Evolutionary conservation across 345 rosid species (phyloP).

Genomic region (Salix suchowensis): DNA sequence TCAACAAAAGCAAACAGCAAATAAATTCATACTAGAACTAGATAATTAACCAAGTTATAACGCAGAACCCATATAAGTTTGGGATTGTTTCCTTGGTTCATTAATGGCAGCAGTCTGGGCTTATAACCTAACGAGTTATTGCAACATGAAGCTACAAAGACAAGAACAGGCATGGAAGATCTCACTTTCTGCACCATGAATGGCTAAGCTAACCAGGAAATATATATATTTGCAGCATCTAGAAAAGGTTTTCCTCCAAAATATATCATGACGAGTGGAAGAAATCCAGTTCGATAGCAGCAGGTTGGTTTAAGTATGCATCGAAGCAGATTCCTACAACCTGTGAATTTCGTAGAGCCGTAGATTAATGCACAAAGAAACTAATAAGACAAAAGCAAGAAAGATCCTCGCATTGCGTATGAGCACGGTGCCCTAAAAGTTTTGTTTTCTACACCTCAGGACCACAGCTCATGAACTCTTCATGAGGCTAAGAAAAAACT

Average conservation of each 20-base stretch:
- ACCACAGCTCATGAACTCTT: background rate
- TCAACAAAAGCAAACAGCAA: background rate
- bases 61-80: background rate
- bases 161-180: background rate
- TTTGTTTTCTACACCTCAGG: background rate
- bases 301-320: background rate
- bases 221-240: background rate
- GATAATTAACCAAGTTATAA: background rate
- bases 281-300: background rate
- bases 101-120: background rate
- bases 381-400: background rate
- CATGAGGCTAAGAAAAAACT: background rate
- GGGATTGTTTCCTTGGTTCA: background rate
- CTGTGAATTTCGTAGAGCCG: background rate
- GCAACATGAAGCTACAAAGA: background rate
- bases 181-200: background rate
- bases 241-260: background rate
- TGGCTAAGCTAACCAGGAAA: background rate
- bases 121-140: background rate
- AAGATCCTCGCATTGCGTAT: background rate
- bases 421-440: background rate
- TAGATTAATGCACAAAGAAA: background rate
- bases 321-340: background rate
- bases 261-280: background rate
- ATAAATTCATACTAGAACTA: background rate